Base-by-base conservation (phyloP, 192 early-diverging fungal species). In the Umbelopsis ramanniana region DNA sequence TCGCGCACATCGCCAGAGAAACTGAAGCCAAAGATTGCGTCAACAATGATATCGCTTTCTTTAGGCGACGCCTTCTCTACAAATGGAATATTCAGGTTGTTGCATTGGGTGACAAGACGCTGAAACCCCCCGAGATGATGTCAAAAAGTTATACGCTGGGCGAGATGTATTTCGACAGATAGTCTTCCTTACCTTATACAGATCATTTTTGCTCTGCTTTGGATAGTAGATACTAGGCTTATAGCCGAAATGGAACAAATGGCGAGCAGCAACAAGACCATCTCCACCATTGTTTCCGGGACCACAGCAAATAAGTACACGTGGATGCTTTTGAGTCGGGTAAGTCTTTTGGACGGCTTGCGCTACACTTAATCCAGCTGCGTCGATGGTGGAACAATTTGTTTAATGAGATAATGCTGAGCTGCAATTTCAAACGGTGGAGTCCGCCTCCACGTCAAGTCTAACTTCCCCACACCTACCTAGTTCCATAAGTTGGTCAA, bases 221-320 rank as follows among this genome's bases (percentile, higher is more conserved):
- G 96, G 95, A 74, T 96, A 96, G 70, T 89, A 96, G 2, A 97
- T 79, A 21, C 77, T 77, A 15, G 92, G 92, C 19, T 84, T 69
- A 74, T 92, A 97, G 8, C 96, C 96, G 86, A 96, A 99, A 79
- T 96, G 95, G 23, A 72, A 74, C 24, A 99, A 77, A 73, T 98
- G 96, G 33, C 96, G 88, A 14, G 96, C 96, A 17, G 95, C 94
- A 29, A 99, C 97, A 19, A 99, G 84, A 86, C 90, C 97, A 81
- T 99, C 97, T 19, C 96, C 96, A 33, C 97, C 97, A 79, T 99
- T 99, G 77, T 99, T 74, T 69, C 75, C 97, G 43, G 92, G 92
- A 2, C 93, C 94, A 57, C 88, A 86, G 76, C 89, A 91, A 15
- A 96, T 82, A 8, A 93, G 76, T 8, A 95, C 84, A 29, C 81